Conservation (phyloP, 75 land plant genomes). For the Isoetes taiwanensis region DNA sequence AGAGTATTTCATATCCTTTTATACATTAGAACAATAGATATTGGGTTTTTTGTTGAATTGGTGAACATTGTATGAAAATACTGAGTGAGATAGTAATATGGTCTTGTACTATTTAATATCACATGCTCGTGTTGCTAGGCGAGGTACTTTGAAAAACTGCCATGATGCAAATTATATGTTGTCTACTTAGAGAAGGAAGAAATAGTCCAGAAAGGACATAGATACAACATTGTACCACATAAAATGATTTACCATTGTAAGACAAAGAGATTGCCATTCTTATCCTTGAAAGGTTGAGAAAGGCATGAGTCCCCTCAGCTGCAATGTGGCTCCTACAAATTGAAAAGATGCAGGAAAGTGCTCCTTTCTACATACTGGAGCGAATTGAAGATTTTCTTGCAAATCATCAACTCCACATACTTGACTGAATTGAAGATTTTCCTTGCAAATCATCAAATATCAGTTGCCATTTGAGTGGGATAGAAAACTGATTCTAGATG, state of each 20-base stretch:
- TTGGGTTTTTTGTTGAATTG: background rate
- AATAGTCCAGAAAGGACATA: too few species aligned
- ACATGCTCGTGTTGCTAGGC: background rate
- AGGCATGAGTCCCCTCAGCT: constrained; percentile 60
- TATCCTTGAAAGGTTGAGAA: constrained; percentile 56
- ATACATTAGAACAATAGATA: background rate
- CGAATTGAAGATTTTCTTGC: background rate
- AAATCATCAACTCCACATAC: too few species aligned
- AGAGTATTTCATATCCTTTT: background rate
- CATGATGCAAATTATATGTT: background rate
- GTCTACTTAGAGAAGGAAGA: background rate
- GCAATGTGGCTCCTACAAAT: constrained; percentile 67
- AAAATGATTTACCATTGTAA: constrained; percentile 47
- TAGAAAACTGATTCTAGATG: background rate
- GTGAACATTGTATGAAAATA: background rate
- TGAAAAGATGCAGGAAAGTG: constrained; percentile 14
- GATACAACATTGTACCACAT: background rate
- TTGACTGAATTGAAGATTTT: too few species aligned
- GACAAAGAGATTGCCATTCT: constrained; percentile 44
- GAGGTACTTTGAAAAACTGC: background rate
- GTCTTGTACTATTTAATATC: background rate
- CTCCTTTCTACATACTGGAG: background rate
- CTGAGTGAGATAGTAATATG: background rate
- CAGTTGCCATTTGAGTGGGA: background rate
- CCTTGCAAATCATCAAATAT: too few species aligned